A percentile compares a stretch with the other conserved stretches of the same genome.
phyloP scores from a whole-genome alignment of 768 basidiomycete genomes.

The Suillus placidus region DNA sequence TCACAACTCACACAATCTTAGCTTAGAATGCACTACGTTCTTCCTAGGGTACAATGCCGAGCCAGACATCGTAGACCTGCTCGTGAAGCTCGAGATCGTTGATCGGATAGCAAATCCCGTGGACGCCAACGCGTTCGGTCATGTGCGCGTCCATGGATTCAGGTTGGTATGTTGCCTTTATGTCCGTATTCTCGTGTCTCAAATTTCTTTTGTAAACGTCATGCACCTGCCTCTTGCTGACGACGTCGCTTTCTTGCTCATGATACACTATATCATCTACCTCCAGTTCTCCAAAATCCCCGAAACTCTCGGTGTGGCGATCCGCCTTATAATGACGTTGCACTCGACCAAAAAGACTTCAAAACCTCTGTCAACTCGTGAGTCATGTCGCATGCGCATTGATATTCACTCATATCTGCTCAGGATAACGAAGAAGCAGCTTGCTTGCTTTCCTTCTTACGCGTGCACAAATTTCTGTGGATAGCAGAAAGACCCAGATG shows the following conservation, averaged over 20 bases:
- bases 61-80: conserved; percentile 94
- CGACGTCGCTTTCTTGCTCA: conserved; percentile 84
- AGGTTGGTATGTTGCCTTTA: conserved; percentile 46
- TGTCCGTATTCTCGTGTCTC: conserved; percentile 8
- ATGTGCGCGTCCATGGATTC: conserved; percentile 97
- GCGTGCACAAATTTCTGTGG: conserved; percentile 89
- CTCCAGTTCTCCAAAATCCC: conserved; percentile 85
- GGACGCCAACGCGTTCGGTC: conserved; percentile 82
- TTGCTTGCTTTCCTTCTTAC: conserved; percentile 84
- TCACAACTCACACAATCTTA: conserved; percentile 60
- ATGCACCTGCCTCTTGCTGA: conserved; percentile 84
- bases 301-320: conserved; percentile 85
- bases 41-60: conserved; percentile 90
- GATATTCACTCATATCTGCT: neutral
- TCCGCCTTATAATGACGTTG: conserved; percentile 76
- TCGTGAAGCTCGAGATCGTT: conserved; percentile 92
- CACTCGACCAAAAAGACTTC: conserved; percentile 85
- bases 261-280: conserved; percentile 83
- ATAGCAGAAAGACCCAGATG: conserved; percentile 74
- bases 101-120: conserved; percentile 75
- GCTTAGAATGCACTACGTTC: conserved; percentile 80
- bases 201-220: conserved; percentile 50
- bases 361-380: conserved; percentile 86
- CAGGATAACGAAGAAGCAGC: conserved; percentile 91
- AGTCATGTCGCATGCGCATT: conserved; percentile 31